Evolutionary conservation across 441 rosid genomes (phyloP), one percentile per base, ranked within the genome.

Genomic region (Syzygium malaccense): DNA sequence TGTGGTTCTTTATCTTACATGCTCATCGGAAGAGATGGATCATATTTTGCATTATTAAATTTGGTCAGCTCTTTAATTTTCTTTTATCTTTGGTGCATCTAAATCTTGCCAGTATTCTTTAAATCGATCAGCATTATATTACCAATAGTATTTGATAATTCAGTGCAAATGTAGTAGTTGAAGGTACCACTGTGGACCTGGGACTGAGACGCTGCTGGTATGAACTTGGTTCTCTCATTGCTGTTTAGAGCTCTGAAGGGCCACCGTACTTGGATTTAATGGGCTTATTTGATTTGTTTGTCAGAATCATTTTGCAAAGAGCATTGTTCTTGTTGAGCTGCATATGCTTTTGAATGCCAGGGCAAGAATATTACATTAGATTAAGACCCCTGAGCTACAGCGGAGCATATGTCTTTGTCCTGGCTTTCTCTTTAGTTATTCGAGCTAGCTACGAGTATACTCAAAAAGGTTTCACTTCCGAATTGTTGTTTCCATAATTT

Each of bases 121-220:
- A 86, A 57, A 15, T 62, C 92, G 58, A 33, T 88, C 95, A 97
- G 97, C 98, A 98, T 92, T 96, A 98, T 87, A 93, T 96, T 96
- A 91, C 98, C 99, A 58, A 96, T 99, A 55, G 98, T 95, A 79
- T 98, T 97, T 87, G 98, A 98, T 91, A 97, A 97, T 97, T 98
- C 93, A 96, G 99, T 92, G 98, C 99, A 90, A 98, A 97, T 91
- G 97, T 95, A 88, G 93, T 94, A 32, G 96, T 94, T 87, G 99
- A 98, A 93, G 96, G 96, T 90, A 95, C 91, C 89, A 94, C 96
- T 87, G 95, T 97, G 28, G 97, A 97, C 89, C 91, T 96, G 86
- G 99, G 99, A 12, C 32, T 96, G 99, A 99, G 98, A 98, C 51
- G 96, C 96, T 32, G 2, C 78, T 18, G 7, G 14, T 32, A 37